Conservation (phyloP, 352 stramenopile species). For the Pythium phragmitis region DNA sequence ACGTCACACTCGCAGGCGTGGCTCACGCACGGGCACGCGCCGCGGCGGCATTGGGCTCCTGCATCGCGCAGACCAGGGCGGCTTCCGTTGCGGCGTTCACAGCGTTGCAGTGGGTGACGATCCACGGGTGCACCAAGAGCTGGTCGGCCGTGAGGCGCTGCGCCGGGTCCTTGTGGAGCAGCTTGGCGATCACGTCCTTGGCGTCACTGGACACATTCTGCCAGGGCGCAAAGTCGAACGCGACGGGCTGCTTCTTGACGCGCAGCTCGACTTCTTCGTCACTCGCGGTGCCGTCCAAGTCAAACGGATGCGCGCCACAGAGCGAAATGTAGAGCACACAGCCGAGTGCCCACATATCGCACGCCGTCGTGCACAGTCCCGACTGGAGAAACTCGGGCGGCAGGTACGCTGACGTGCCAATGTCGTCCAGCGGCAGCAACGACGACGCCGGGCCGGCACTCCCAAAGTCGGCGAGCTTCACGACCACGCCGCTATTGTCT, state of each 20-base stretch:
- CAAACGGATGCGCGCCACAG: conserved; percentile 91
- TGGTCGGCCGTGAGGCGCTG: conserved; percentile 85
- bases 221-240: conserved; percentile 51
- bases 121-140: conserved; percentile 92
- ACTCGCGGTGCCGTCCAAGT: conserved; percentile 80
- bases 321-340: conserved; percentile 95
- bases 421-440: conserved; percentile 43
- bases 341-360: conserved; percentile 85
- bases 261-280: conserved; percentile 85
- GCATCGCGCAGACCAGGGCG: conserved; percentile 14
- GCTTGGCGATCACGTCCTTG: conserved; percentile 87
- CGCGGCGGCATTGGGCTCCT: background rate
- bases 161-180: conserved; percentile 86
- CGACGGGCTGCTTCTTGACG: conserved; percentile 61
- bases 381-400: conserved; percentile 59
- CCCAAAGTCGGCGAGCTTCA: conserved; percentile 81
- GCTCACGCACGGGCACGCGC: conserved; percentile 8
- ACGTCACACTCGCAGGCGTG: background rate
- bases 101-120: conserved; percentile 31
- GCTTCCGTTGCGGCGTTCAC: conserved; percentile 11
- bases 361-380: conserved; percentile 54
- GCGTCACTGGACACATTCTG: conserved; percentile 82
- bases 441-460: conserved; percentile 55
- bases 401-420: conserved; percentile 72
- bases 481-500: conserved; percentile 27